Evolutionary conservation across 2,329 filamentous ascomycete species (phyloP).

Genomic region (Calcarisporium arbuscula): DNA sequence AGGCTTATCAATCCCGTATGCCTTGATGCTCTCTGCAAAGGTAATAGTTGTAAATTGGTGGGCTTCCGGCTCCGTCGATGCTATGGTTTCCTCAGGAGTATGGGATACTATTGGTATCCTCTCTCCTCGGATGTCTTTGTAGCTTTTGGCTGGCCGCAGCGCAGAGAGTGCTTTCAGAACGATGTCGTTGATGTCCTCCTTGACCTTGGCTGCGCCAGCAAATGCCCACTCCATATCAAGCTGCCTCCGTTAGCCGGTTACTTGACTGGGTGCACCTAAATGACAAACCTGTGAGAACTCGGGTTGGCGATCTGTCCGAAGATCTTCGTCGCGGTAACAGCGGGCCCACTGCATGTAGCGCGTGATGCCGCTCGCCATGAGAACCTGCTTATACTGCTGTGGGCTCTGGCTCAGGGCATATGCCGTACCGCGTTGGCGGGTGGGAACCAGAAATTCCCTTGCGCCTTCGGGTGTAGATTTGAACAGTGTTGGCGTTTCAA

Average conservation of each 20-base stretch:
- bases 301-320: slow-evolving; percentile 85
- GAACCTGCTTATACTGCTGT: slow-evolving; percentile 96
- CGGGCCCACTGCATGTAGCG: slow-evolving; percentile 89
- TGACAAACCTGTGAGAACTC: slow-evolving; percentile 79
- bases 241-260: slow-evolving; percentile 30
- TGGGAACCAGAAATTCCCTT: slow-evolving; percentile 89
- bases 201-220: slow-evolving; percentile 43
- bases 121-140: slow-evolving; percentile 50
- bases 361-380: slow-evolving; percentile 83
- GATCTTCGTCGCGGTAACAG: slow-evolving; percentile 93
- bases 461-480: slow-evolving; percentile 97
- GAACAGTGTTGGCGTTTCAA: slow-evolving; percentile 92
- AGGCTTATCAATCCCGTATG: slow-evolving; percentile 87
- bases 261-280: neutral
- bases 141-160: slow-evolving; percentile 40
- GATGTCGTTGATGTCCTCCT: slow-evolving; percentile 29
- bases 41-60: slow-evolving; percentile 28
- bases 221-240: slow-evolving; percentile 94
- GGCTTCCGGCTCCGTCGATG: slow-evolving; percentile 14
- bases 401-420: slow-evolving; percentile 95
- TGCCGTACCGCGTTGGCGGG: slow-evolving; percentile 64
- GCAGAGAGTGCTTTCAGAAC: slow-evolving; percentile 21
- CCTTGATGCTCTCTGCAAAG: slow-evolving; percentile 55
- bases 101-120: slow-evolving; percentile 24
- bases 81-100: slow-evolving; percentile 13